Conservation (phyloP, 352 stramenopile species). For the Phytophthora litchii region DNA sequence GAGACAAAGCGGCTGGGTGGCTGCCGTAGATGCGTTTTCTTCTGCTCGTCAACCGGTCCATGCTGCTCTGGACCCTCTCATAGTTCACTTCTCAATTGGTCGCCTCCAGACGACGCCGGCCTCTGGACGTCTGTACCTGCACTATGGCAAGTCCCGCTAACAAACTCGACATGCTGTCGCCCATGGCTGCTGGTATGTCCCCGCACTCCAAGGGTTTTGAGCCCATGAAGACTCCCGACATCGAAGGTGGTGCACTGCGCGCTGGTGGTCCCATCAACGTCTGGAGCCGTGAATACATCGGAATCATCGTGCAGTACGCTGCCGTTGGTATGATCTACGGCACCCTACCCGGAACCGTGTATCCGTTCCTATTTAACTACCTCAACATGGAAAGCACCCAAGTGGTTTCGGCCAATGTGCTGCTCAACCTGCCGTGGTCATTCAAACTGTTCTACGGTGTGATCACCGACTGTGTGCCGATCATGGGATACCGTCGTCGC, state of each 20-base stretch:
- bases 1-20: constrained; percentile 22
- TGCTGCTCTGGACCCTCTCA: constrained; percentile 11
- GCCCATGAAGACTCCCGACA: constrained; percentile 42
- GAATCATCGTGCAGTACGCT: constrained; percentile 54
- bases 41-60: constrained; percentile 3
- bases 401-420: constrained; percentile 44
- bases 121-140: background rate
- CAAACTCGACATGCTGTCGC: constrained; percentile 29
- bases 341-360: constrained; percentile 47
- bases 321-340: constrained; percentile 51
- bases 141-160: constrained; percentile 20
- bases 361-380: constrained; percentile 55
- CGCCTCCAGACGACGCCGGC: constrained; percentile 2
- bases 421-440: constrained; percentile 55
- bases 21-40: constrained; percentile 14
- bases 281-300: constrained; percentile 44
- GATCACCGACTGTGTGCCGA: constrained; percentile 53
- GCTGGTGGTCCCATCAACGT: constrained; percentile 40
- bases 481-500: constrained; percentile 55
- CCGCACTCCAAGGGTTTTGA: constrained; percentile 29
- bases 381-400: constrained; percentile 52
- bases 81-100: constrained; percentile 26
- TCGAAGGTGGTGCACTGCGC: constrained; percentile 48
- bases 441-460: constrained; percentile 67
- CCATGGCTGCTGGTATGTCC: constrained; percentile 20